Conservation (phyloP, 1,284 basidiomycete genomes). For the Chalciporus sp. region DNA sequence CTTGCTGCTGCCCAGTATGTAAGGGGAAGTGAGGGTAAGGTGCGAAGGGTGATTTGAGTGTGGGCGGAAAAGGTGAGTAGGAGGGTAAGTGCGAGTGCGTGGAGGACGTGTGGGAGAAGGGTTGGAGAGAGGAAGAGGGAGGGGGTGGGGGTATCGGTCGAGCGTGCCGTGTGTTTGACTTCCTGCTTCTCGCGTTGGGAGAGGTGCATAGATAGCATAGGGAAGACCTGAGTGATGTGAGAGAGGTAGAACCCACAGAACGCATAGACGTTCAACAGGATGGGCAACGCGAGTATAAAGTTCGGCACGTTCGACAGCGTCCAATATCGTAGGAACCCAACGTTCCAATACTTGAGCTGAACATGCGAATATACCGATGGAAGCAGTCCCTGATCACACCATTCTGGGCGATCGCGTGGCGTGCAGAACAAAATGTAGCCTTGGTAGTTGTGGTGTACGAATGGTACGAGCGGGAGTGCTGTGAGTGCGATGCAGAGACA, state of each 20-base stretch:
- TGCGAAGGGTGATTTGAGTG: constrained; percentile 87
- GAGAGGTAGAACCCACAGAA: constrained; percentile 44
- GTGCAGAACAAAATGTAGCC: constrained; percentile 72
- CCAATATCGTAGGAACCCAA: constrained; percentile 90
- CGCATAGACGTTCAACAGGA: constrained; percentile 52
- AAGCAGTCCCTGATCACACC: constrained; percentile 60
- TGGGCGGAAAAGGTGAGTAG: constrained; percentile 83
- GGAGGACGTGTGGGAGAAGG: constrained; percentile 66
- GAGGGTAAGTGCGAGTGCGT: constrained; percentile 61
- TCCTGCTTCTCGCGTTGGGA: neutral
- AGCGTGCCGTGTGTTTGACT: neutral
- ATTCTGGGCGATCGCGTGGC: constrained; percentile 37
- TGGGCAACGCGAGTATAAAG: constrained; percentile 79
- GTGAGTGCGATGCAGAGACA: constrained; percentile 44
- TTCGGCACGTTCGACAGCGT: constrained; percentile 83
- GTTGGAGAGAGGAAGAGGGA: constrained; percentile 39
- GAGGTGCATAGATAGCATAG: neutral
- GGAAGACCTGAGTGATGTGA: constrained; percentile 21
- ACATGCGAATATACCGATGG: constrained; percentile 85
- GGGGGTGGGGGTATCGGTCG: neutral
- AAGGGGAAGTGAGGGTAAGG: constrained; percentile 78
- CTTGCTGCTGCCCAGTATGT: constrained; percentile 84
- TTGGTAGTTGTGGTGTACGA: constrained; percentile 67
- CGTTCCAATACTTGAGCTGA: constrained; percentile 87
- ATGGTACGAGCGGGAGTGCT: constrained; percentile 59